A percentile compares a stretch with the other conserved stretches of the same genome.
phyloP scores from a whole-genome alignment of 2,329 filamentous ascomycete species.

The Karstenula rhodostoma region DNA sequence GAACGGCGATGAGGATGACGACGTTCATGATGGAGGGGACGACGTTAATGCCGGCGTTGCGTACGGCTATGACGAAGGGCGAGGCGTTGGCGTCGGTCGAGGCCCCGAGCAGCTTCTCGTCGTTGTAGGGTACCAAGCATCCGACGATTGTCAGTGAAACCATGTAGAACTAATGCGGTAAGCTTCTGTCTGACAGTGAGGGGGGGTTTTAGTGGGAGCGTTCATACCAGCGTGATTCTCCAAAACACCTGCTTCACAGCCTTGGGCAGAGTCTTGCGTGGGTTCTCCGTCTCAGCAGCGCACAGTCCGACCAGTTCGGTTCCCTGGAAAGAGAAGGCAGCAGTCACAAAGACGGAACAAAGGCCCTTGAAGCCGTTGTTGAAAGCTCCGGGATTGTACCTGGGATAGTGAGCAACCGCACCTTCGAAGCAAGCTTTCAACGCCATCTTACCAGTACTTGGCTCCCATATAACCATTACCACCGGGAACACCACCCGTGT shows the following conservation, averaged over 20 bases:
- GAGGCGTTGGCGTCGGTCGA: conserved; percentile 75
- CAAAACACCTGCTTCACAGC: conserved; percentile 94
- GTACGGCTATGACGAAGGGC: conserved; percentile 89
- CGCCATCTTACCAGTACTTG: conserved; percentile 66
- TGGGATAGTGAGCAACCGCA: conserved; percentile 14
- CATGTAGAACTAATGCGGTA: conserved; percentile 71
- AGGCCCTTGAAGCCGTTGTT: conserved; percentile 80
- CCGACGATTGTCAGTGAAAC: conserved; percentile 80
- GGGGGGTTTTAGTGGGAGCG: conserved; percentile 2
- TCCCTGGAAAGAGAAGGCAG: conserved; percentile 75
- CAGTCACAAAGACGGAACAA: conserved; percentile 76
- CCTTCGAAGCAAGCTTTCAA: not conserved
- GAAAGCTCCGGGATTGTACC: conserved; percentile 74
- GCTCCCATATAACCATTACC: conserved; percentile 78
- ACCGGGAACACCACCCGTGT: conserved; percentile 69
- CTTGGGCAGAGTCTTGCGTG: conserved; percentile 80
- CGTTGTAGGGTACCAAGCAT: conserved; percentile 76
- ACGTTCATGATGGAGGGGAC: conserved; percentile 88
- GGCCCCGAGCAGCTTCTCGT: conserved; percentile 66
- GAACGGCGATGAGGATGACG: conserved; percentile 84
- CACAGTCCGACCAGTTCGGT: conserved; percentile 78
- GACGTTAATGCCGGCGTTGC: conserved; percentile 77
- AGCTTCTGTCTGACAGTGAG: conserved; percentile 9
- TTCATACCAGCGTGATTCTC: conserved; percentile 73
- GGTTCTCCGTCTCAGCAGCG: conserved; percentile 79